phyloP scores from a whole-genome alignment of 208 protist genomes.

The Acanthamoeba castellanii region DNA sequence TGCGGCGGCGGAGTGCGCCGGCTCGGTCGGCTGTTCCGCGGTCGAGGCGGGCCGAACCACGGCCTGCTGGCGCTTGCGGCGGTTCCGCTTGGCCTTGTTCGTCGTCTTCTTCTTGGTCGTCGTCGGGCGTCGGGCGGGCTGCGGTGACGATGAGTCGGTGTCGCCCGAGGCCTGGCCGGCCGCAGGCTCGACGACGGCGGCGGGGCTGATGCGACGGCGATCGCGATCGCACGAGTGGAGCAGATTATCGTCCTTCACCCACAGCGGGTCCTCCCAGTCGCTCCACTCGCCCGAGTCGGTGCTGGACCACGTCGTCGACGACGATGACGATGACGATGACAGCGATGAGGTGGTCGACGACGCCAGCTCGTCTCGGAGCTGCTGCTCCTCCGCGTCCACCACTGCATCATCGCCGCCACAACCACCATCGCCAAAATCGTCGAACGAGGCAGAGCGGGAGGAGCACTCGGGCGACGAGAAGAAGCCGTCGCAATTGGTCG shows the following conservation, averaged over 20 bases:
- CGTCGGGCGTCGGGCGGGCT: too few relatives aligned
- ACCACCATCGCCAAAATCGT: background rate
- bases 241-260: slow-evolving; percentile 10
- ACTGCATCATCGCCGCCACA: background rate
- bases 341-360: background rate
- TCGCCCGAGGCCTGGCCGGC: too few relatives aligned
- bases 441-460: background rate
- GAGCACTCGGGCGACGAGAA: slow-evolving; percentile 7
- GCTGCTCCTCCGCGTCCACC: background rate
- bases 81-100: too few relatives aligned
- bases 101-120: too few relatives aligned
- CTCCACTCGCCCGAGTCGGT: slow-evolving; percentile 3
- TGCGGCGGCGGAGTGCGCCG: too few relatives aligned
- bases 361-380: background rate
- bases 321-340: background rate
- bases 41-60: too few relatives aligned
- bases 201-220: background rate
- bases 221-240: background rate
- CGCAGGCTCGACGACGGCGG: background rate
- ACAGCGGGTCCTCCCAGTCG: slow-evolving; percentile 50
- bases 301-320: background rate
- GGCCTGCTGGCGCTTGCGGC: too few relatives aligned
- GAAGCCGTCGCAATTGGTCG: slow-evolving; percentile 12
- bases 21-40: too few relatives aligned
- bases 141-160: too few relatives aligned